phyloP scores from a whole-genome alignment of 1,284 basidiomycete species.

The Melampsora americana region DNA sequence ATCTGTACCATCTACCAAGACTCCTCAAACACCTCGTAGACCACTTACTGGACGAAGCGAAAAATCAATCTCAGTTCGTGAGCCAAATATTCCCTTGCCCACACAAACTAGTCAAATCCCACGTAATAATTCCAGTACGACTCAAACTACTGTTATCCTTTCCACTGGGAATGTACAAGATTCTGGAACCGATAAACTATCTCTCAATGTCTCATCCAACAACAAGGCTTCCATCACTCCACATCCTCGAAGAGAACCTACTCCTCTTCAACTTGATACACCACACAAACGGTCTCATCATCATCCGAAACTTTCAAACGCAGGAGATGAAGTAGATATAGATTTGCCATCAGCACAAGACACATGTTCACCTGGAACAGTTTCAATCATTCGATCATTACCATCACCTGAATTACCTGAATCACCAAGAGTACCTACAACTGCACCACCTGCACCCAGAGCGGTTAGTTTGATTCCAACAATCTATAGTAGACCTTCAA shows the following conservation, averaged over 20 bases:
- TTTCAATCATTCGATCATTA: constrained; percentile 2
- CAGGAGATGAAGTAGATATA: neutral
- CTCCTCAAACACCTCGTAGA: neutral
- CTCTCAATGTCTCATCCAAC: too few relatives aligned
- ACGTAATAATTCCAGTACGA: too few relatives aligned
- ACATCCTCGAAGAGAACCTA: neutral
- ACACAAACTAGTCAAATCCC: too few relatives aligned
- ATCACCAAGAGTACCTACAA: neutral
- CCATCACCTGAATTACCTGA: neutral
- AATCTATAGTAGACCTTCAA: constrained; percentile 9
- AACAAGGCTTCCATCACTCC: neutral
- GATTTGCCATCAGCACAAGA: neutral
- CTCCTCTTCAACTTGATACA: too few relatives aligned
- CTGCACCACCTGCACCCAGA: neutral
- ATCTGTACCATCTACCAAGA: neutral
- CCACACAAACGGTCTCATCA: neutral
- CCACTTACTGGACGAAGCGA: neutral
- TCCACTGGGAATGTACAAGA: too few relatives aligned
- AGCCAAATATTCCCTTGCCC: too few relatives aligned
- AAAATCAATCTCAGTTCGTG: neutral
- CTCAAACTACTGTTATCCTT: too few relatives aligned
- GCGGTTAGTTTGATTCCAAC: neutral
- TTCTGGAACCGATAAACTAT: too few relatives aligned
- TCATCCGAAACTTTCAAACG: neutral
- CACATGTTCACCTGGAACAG: neutral